Conservation (phyloP, 805 yeast species). For the Yamadazyma ubonensis region DNA sequence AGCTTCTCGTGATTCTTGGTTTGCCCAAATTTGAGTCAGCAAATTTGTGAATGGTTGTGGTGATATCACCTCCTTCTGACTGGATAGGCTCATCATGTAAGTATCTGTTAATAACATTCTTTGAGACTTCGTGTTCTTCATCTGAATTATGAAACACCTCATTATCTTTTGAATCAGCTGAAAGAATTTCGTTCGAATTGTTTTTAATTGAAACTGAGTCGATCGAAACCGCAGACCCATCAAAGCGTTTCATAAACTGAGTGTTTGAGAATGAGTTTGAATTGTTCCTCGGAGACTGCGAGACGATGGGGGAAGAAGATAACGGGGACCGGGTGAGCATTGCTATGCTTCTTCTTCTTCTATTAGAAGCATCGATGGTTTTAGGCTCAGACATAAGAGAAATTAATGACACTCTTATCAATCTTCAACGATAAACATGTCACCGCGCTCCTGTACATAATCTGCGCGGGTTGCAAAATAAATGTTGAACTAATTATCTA, state of each 20-base stretch:
- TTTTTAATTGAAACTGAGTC: slow-evolving; percentile 11
- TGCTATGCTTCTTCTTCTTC: slow-evolving; percentile 30
- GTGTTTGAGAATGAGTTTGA: slow-evolving; percentile 16
- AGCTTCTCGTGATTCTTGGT: slow-evolving; percentile 20
- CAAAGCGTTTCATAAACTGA: slow-evolving; percentile 20
- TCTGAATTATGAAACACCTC: slow-evolving; percentile 5
- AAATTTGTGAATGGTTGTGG: slow-evolving; percentile 45
- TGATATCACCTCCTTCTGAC: slow-evolving; percentile 51
- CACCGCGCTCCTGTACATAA: background rate
- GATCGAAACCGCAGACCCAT: slow-evolving; percentile 10
- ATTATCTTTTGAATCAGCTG: too few relatives aligned
- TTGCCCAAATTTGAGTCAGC: slow-evolving; percentile 15
- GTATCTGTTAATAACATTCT: slow-evolving; percentile 9
- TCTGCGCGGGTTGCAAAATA: too few relatives aligned
- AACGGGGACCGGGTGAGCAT: slow-evolving; percentile 30
- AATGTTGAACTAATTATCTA: background rate
- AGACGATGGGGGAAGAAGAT: slow-evolving; percentile 21
- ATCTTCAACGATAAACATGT: background rate
- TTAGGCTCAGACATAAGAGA: slow-evolving; percentile 19
- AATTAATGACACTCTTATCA: background rate
- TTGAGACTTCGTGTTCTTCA: background rate
- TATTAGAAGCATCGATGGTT: slow-evolving; percentile 14
- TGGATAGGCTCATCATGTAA: slow-evolving; percentile 20
- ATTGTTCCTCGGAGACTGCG: slow-evolving; percentile 20
- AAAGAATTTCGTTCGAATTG: slow-evolving; percentile 10